Percentiles rank a stretch among this genome's conserved stretches.
phyloP scores from a whole-genome alignment of 768 basidiomycete species.

The Coprinellus micaceus region DNA sequence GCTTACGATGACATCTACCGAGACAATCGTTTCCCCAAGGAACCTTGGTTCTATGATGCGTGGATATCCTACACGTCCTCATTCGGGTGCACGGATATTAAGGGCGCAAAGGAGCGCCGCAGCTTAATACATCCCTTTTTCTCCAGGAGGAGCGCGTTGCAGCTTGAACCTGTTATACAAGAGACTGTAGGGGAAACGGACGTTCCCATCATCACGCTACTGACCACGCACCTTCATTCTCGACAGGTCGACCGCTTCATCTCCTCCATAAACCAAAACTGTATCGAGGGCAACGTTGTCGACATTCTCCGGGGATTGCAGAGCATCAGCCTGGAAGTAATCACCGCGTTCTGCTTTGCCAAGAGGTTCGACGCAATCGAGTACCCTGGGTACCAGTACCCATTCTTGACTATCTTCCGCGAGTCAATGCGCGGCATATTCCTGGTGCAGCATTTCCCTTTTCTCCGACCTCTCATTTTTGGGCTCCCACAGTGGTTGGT shows the following conservation, averaged over 20 bases:
- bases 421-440: background rate
- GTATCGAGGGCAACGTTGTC: constrained; percentile 7
- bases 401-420: constrained; percentile 18
- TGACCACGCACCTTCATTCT: background rate
- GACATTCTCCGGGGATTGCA: constrained; percentile 25
- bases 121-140: constrained; percentile 29
- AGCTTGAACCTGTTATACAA: constrained; percentile 26
- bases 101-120: constrained; percentile 23
- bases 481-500: constrained; percentile 17
- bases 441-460: constrained; percentile 21
- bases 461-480: constrained; percentile 15
- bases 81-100: constrained; percentile 23
- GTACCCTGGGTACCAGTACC: constrained; percentile 22
- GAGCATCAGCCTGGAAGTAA: constrained; percentile 26
- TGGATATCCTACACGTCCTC: constrained; percentile 22
- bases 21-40: constrained; percentile 25
- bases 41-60: constrained; percentile 22
- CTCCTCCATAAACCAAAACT: constrained; percentile 5
- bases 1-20: constrained; percentile 34
- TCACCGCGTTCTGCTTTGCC: constrained; percentile 30
- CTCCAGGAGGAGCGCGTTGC: constrained; percentile 30
- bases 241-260: constrained; percentile 24
- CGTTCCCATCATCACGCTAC: background rate
- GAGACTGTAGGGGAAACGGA: constrained; percentile 19
- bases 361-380: constrained; percentile 22